phyloP scores from a whole-genome alignment of 495 filamentous ascomycete genomes.

The Tetracladium marchalianum region DNA sequence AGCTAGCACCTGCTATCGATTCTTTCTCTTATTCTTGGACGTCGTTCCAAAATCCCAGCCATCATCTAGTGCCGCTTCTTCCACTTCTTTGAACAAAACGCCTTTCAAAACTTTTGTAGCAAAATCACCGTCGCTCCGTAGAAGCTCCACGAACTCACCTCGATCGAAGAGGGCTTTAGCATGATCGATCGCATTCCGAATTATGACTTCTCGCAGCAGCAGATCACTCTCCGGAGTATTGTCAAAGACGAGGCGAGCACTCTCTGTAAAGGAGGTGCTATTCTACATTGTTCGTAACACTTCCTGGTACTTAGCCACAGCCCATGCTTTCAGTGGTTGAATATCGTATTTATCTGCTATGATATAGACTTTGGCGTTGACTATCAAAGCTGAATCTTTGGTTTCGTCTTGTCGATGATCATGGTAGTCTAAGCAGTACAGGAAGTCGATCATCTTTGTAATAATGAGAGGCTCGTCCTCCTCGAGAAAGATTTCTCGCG shows the following conservation, averaged over 20 bases:
- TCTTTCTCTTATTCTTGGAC: too few relatives aligned
- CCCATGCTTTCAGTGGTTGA: conserved; percentile 2
- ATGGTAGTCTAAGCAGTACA: conserved; percentile 1
- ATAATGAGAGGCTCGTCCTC: conserved; percentile 8
- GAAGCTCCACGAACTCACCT: neutral
- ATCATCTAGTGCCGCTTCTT: too few relatives aligned
- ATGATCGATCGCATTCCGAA: conserved; percentile 10
- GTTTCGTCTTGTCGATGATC: neutral
- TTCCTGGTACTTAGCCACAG: conserved; percentile 2
- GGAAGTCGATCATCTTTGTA: conserved; percentile 3
- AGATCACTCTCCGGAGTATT: conserved; percentile 20
- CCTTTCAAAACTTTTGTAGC: conserved; percentile 1
- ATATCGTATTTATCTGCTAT: conserved; percentile 9
- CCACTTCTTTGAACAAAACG: neutral
- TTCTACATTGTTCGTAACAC: neutral
- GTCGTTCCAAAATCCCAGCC: neutral
- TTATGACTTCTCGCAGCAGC: conserved; percentile 25
- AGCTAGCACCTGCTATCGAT: too few relatives aligned
- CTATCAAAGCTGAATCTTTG: conserved; percentile 1
- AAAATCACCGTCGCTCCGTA: conserved; percentile 1
- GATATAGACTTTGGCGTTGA: conserved; percentile 10
- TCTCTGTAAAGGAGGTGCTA: neutral
- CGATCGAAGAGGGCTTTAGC: neutral
- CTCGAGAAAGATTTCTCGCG: conserved; percentile 2
- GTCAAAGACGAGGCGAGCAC: neutral